phyloP scores from a whole-genome alignment of 257 asterid genomes.

The Forsythia viridissima region DNA sequence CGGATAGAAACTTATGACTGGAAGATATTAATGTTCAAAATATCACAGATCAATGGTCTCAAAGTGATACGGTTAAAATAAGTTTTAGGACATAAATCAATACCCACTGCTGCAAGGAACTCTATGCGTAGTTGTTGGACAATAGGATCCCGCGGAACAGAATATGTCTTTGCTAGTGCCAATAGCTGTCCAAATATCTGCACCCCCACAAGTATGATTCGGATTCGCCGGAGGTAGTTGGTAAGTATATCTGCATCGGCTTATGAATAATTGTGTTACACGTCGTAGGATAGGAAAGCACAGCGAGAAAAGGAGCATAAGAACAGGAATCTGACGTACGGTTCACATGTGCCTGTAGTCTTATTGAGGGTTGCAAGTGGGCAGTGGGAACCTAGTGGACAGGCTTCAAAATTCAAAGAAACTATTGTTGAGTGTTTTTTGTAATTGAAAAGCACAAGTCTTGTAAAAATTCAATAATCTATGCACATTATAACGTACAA shows the following conservation, averaged over 20 bases:
- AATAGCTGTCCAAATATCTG: slow-evolving; percentile 81
- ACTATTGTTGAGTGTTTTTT: neutral
- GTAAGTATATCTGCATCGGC: slow-evolving; percentile 63
- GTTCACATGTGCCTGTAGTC: slow-evolving; percentile 63
- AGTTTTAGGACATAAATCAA: slow-evolving; percentile 25
- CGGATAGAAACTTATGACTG: neutral
- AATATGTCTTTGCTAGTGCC: slow-evolving; percentile 54
- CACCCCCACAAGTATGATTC: slow-evolving; percentile 91
- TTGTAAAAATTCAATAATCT: neutral
- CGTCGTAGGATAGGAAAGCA: slow-evolving; percentile 6
- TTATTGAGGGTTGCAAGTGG: slow-evolving; percentile 66
- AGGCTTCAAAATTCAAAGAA: slow-evolving; percentile 55
- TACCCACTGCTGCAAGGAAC: slow-evolving; percentile 78
- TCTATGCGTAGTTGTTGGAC: slow-evolving; percentile 63
- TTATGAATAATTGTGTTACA: slow-evolving; percentile 23
- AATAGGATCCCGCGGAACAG: slow-evolving; percentile 81
- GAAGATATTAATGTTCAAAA: neutral
- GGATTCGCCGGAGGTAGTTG: slow-evolving; percentile 57
- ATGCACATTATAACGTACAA: neutral
- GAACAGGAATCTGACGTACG: slow-evolving; percentile 53
- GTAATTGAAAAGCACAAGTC: neutral
- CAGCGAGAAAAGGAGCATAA: slow-evolving; percentile 8
- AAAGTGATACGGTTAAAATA: neutral
- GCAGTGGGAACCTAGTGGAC: slow-evolving; percentile 90
- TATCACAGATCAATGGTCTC: too few species aligned